Evolutionary conservation across 805 yeast genomes (phyloP), one percentile per base, ranked within the genome.

Genomic region (Lipomyces kockii): DNA sequence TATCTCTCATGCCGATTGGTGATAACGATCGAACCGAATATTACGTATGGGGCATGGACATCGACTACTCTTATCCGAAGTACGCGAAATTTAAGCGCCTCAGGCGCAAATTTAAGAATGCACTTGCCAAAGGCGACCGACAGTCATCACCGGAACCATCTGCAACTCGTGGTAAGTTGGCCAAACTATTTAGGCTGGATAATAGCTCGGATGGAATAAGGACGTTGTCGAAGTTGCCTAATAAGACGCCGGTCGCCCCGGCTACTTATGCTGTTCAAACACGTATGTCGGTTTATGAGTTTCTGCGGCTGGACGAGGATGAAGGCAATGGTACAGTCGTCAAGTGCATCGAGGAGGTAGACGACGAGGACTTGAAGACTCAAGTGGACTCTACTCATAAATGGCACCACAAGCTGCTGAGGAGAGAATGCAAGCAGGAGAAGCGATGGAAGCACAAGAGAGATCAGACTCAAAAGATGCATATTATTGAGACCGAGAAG

Each of bases 291-390:
- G 49, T 43, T 17, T 17, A 43, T 17, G 49, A 43, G 20, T 43
- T 43, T 43, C 49, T 43, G 22, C 49, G 22, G 49, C 49, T 43
- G 20, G 49, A 43, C 49, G 49, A 43, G 11, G 49, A 43, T 7
- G 49, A 43, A 7, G 49, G 22, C 14, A n/a, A 43, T n/a, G 49
- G 49, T 17, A 43, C 49, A 8, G 22, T 43, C 49, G 49, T 43
- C 49, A 25, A 43, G 22, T 43, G 49, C 49, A n/a, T 43, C 49
- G 49, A 43, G 22, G 49, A 43, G 49, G 49, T 43, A n/a, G 49
- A 43, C 20, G 49, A 43, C 22, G 49, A 43, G 22, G 49, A 43
- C 22, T 7, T 17, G 20, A n/a, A 43, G 49, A 6, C 12, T 8
- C 22, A 37, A 37, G 43, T 6, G 20, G 22, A 43, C 9, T n/a